Conservation (phyloP, 345 rosid genomes). For the Citrus inodora region DNA sequence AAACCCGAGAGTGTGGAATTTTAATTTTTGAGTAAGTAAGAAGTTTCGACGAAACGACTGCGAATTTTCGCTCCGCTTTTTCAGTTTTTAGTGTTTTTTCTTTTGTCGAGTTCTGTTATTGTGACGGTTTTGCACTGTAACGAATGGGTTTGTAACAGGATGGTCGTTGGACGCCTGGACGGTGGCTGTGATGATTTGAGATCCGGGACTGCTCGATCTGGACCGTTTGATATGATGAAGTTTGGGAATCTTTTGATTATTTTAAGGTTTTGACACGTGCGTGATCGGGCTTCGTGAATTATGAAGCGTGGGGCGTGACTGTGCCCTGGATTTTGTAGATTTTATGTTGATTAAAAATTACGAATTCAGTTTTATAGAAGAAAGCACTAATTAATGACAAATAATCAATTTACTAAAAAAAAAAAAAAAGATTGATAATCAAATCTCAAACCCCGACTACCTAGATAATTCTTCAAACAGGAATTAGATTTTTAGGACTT, state of each 20-base stretch:
- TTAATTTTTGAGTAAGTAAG: conserved; percentile 13
- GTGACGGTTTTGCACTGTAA: neutral
- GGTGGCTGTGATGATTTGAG: neutral
- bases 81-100: neutral
- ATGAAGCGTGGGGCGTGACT: neutral
- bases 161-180: neutral
- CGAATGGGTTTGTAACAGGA: neutral
- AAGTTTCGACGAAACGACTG: conserved; percentile 34
- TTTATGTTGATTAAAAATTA: neutral
- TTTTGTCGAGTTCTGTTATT: conserved; percentile 5
- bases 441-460: neutral
- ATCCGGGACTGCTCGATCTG: neutral
- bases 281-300: neutral
- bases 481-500: neutral
- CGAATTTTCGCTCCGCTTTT: conserved; percentile 27
- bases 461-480: neutral
- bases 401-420: neutral
- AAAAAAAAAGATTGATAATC: too few species aligned
- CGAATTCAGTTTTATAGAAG: too few species aligned
- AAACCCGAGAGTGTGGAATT: neutral
- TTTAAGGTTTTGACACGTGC: conserved; percentile 7
- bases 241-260: neutral
- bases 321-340: neutral
- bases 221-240: conserved; percentile 12
- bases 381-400: neutral